Conservation (phyloP, 176 grass and related monocot genomes). For the Aegilops umbellulata region DNA sequence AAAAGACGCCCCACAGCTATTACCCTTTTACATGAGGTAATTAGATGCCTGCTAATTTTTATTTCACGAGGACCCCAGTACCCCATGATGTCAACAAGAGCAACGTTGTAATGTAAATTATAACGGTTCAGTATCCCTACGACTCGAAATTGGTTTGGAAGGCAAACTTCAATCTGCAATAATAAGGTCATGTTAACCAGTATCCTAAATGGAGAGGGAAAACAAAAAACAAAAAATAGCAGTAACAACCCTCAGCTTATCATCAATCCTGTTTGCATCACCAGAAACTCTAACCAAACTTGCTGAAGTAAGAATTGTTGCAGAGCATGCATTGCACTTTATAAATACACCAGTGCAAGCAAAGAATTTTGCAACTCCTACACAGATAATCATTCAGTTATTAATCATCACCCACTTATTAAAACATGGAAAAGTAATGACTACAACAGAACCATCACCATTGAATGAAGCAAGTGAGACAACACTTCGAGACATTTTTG, state of each 20-base stretch:
- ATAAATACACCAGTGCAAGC: slow-evolving; percentile 3
- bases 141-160: neutral
- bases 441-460: neutral
- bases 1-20: neutral
- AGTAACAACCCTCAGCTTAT: neutral
- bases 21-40: neutral
- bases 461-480: neutral
- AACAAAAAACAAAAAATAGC: neutral
- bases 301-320: slow-evolving; percentile 2
- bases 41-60: neutral
- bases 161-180: slow-evolving; percentile 9
- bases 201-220: neutral
- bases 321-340: neutral
- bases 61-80: neutral
- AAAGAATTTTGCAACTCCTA: neutral
- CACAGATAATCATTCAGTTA: neutral
- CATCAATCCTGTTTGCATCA: neutral
- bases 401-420: neutral
- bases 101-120: neutral
- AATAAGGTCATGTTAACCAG: neutral
- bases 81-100: neutral
- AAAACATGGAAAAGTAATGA: neutral
- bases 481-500: neutral
- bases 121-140: neutral
- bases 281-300: slow-evolving; percentile 1